A percentile compares a stretch with the other conserved stretches of the same genome.
These are phyloP conservation scores for Paracoccidioides brasiliensis DNA, from an alignment of 2,329 filamentous ascomycete genomes.

Conservation along the genomic window DNA sequence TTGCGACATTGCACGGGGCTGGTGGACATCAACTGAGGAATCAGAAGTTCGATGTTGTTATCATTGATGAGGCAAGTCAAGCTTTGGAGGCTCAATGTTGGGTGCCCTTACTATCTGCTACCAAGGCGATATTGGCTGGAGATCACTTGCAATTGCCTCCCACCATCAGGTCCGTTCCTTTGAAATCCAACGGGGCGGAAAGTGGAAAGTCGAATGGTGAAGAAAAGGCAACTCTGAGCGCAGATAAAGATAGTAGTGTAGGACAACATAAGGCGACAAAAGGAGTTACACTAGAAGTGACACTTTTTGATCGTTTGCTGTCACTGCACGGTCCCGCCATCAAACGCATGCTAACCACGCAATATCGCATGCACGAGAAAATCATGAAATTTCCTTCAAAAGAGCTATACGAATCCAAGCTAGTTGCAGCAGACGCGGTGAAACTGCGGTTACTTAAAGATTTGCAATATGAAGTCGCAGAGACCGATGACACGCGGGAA, in stretches of 20 bases:
- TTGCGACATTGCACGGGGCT: slow-evolving; percentile 84
- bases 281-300: slow-evolving; percentile 54
- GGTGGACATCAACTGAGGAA: slow-evolving; percentile 70
- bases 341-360: slow-evolving; percentile 89
- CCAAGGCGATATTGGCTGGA: slow-evolving; percentile 82
- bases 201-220: slow-evolving; percentile 22
- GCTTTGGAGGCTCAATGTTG: slow-evolving; percentile 94
- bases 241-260: slow-evolving; percentile 17
- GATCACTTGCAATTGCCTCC: slow-evolving; percentile 91
- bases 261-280: slow-evolving; percentile 24
- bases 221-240: not conserved
- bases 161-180: slow-evolving; percentile 67
- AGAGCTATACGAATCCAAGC: slow-evolving; percentile 69
- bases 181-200: slow-evolving; percentile 36
- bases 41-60: slow-evolving; percentile 79
- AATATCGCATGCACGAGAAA: slow-evolving; percentile 93
- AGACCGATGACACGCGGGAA: slow-evolving; percentile 75
- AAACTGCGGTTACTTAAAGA: slow-evolving; percentile 61
- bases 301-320: slow-evolving; percentile 81
- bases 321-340: slow-evolving; percentile 66
- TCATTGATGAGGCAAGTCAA: slow-evolving; percentile 93
- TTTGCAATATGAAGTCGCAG: slow-evolving; percentile 61
- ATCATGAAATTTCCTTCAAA: slow-evolving; percentile 94
- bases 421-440: slow-evolving; percentile 70
- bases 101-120: slow-evolving; percentile 67